A percentile compares a stretch with the other conserved stretches of the same genome.
Evolutionary conservation across 2,329 filamentous ascomycete genomes (phyloP).

Genomic region (Nannizzia gypsea): DNA sequence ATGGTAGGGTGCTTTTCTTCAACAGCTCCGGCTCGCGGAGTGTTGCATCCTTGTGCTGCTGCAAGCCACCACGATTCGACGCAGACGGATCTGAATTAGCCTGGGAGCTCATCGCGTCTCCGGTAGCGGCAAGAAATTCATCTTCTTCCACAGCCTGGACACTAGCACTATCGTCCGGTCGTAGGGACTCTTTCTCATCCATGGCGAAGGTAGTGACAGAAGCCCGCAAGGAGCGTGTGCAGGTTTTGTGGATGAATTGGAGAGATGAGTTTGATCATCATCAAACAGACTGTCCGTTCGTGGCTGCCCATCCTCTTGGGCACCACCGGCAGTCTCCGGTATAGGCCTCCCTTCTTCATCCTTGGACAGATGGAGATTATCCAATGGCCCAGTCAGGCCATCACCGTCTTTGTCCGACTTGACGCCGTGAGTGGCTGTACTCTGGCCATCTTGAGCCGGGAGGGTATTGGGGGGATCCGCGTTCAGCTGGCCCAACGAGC

Average conservation of each 20-base stretch:
- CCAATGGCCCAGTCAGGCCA: conserved; percentile 24
- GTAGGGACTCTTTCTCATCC: conserved; percentile 89
- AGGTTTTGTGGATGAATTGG: conserved; percentile 61
- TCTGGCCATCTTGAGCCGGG: neutral
- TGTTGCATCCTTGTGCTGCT: neutral
- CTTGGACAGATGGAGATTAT: conserved; percentile 24
- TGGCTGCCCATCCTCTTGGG: conserved; percentile 22
- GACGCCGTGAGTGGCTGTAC: neutral
- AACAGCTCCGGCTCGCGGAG: neutral
- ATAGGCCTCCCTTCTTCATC: conserved; percentile 15
- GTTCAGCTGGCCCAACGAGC: neutral
- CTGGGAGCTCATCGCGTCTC: conserved; percentile 26
- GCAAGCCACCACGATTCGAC: neutral
- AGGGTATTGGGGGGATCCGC: neutral
- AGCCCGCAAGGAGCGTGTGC: too few relatives aligned
- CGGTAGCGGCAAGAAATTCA: conserved; percentile 56
- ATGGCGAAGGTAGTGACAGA: conserved; percentile 92
- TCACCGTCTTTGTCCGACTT: conserved; percentile 13
- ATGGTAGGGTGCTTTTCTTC: neutral
- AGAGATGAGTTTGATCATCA: conserved; percentile 41
- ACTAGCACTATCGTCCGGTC: conserved; percentile 90
- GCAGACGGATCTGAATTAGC: neutral
- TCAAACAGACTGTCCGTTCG: conserved; percentile 30
- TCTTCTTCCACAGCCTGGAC: conserved; percentile 86
- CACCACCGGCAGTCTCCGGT: conserved; percentile 19